Evolutionary conservation across 2,329 filamentous ascomycete species (phyloP).

Genomic region (Diaporthe australafricana): DNA sequence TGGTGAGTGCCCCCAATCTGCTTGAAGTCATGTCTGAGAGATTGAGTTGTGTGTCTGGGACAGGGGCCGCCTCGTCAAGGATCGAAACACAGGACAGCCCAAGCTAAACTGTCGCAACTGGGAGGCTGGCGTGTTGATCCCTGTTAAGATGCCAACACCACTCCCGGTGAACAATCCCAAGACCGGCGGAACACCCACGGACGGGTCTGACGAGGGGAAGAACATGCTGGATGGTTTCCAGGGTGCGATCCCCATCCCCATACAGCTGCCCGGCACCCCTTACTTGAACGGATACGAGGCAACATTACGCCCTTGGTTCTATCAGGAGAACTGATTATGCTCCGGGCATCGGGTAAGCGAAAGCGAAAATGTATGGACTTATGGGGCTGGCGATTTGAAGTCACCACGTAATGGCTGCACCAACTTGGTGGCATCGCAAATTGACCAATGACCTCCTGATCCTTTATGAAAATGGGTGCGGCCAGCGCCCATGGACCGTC

Average conservation of each 20-base stretch:
- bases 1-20: conserved; percentile 69
- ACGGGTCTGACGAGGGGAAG: conserved; percentile 6
- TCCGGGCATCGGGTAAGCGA: background rate
- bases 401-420: background rate
- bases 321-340: conserved; percentile 22
- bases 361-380: background rate
- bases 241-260: conserved; percentile 70
- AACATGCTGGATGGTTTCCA: conserved; percentile 61
- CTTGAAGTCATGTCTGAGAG: conserved; percentile 27
- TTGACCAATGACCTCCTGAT: background rate
- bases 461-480: background rate
- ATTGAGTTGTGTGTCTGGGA: conserved; percentile 30
- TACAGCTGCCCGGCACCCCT: conserved; percentile 66
- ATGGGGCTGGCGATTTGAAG: background rate
- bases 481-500: background rate
- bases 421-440: background rate
- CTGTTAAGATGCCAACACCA: conserved; percentile 53
- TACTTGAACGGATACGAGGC: conserved; percentile 54
- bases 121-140: conserved; percentile 91
- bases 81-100: conserved; percentile 72
- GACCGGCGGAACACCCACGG: background rate
- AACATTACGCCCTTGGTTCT: conserved; percentile 55
- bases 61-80: conserved; percentile 76
- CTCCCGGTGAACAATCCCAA: conserved; percentile 30
- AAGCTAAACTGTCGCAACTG: conserved; percentile 92